These are phyloP conservation scores for Exidia glandulosa DNA, from an alignment of 768 basidiomycete genomes.

Conservation along the genomic window DNA sequence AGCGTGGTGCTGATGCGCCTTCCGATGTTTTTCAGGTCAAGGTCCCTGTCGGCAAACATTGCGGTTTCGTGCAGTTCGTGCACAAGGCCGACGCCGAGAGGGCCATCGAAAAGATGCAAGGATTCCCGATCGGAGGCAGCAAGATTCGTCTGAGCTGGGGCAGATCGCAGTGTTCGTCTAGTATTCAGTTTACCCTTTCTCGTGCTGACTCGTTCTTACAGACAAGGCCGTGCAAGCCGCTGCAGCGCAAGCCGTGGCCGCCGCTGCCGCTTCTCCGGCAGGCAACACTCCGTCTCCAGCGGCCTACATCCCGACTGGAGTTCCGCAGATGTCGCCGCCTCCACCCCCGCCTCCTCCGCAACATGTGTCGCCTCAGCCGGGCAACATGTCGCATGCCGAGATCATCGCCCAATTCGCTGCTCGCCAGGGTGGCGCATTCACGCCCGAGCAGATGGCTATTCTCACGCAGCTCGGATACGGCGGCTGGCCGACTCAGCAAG, in stretches of 20 bases:
- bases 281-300: neutral
- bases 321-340: neutral
- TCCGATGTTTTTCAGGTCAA: constrained; percentile 60
- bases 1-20: constrained; percentile 5
- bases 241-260: constrained; percentile 22
- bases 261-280: neutral
- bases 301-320: neutral
- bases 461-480: neutral
- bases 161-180: constrained; percentile 75
- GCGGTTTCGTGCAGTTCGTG: constrained; percentile 93
- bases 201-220: constrained; percentile 18
- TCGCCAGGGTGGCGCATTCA: neutral
- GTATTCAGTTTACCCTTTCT: neutral
- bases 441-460: constrained; percentile 5
- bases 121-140: constrained; percentile 87
- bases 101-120: constrained; percentile 95
- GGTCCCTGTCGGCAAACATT: constrained; percentile 92
- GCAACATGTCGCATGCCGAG: neutral
- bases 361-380: neutral
- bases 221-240: constrained; percentile 89
- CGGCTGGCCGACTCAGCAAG: neutral
- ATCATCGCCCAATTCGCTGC: neutral
- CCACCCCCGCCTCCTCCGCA: neutral
- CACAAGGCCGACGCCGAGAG: constrained; percentile 83
- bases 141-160: constrained; percentile 90